Percentiles rank a stretch among this genome's conserved stretches.
phyloP scores from a whole-genome alignment of 2,329 filamentous ascomycete genomes.

The Exophiala lecanii-corni region DNA sequence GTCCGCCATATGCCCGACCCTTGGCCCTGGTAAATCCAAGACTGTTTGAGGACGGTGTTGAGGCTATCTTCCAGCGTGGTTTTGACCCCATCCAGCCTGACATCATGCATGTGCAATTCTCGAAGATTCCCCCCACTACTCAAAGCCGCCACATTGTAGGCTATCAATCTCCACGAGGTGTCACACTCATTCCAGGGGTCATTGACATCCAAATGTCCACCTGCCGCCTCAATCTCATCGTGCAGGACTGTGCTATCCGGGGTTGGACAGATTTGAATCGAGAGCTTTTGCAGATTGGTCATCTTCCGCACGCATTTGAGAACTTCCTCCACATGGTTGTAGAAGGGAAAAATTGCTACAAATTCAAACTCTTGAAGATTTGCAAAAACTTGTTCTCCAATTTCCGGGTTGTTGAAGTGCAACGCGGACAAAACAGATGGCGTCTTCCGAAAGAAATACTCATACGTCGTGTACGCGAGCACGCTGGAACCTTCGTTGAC shows the following conservation, averaged over 20 bases:
- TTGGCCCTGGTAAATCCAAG: conserved; percentile 18
- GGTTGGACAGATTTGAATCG: conserved; percentile 48
- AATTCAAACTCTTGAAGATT: conserved; percentile 47
- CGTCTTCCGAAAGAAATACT: conserved; percentile 63
- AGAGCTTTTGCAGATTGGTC: conserved; percentile 50
- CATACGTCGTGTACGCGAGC: conserved; percentile 65
- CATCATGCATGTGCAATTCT: conserved; percentile 22
- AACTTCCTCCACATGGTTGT: conserved; percentile 52
- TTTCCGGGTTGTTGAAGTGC: conserved; percentile 8
- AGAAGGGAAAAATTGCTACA: conserved; percentile 63
- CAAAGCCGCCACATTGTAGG: conserved; percentile 30
- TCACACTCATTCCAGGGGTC: conserved; percentile 53
- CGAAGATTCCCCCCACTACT: conserved; percentile 14
- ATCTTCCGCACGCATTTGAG: conserved; percentile 45
- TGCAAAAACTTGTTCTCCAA: conserved; percentile 40
- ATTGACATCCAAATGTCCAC: conserved; percentile 37
- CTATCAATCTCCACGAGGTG: conserved; percentile 47
- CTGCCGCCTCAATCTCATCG: conserved; percentile 31
- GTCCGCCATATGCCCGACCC: conserved; percentile 16
- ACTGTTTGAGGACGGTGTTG: conserved; percentile 7
- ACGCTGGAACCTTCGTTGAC: conserved; percentile 74
- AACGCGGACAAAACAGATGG: conserved; percentile 46
- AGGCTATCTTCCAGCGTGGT: conserved; percentile 15
- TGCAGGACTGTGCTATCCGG: conserved; percentile 34
- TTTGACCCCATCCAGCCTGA: conserved; percentile 20